Base-by-base conservation (phyloP, 768 basidiomycete genomes). In the Trametopsis cervina region DNA sequence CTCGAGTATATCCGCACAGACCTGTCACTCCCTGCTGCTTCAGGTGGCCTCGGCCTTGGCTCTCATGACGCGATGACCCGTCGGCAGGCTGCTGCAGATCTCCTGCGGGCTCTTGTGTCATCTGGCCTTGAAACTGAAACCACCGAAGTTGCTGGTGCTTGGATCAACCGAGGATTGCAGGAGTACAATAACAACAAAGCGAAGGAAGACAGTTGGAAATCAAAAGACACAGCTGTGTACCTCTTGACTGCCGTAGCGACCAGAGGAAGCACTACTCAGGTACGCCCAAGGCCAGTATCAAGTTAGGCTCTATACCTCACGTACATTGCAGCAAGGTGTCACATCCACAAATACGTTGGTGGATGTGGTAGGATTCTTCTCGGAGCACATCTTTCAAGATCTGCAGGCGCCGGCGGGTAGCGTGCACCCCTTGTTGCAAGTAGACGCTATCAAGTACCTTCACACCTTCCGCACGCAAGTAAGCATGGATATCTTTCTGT, bases 381-480 rank as follows among this genome's bases (percentile, higher is more conserved):
- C 88, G 13, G 83, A 92, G 18, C 80, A 96, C 58, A 86, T 97
- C 12, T 89, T 83, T 61, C 74, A 83, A 53, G 96, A 99, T 65
- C 69, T 98, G 35, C 85, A 81, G 52, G 85, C 89, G 2, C 69
- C 69, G 1, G 69, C 76, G 4, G 80, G 81, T 3, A 67, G 71
- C 12, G 85, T 88, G 0, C 87, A 96, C 59, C 88, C 93, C 1
- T 90, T 97, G 56, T 72, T 99, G 37, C 90, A 94, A 60, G 93
- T 95, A 22, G 93, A 98, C 64, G 93, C 94, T 7, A 97, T 98
- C 64, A 85, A 92, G 41, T 98, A 91, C 71, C 66, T 98, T 43
- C 75, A 90, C 60, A 95, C 91, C 0, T 98, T 99, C 78, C 75
- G 95, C n/a, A 91, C 92, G 60, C 94, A 96, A 71, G 93, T 89